Evolutionary conservation across 1,139 yeast genomes (phyloP), one percentile per base, ranked within the genome.

Genomic region (Candida tunisiensis): DNA sequence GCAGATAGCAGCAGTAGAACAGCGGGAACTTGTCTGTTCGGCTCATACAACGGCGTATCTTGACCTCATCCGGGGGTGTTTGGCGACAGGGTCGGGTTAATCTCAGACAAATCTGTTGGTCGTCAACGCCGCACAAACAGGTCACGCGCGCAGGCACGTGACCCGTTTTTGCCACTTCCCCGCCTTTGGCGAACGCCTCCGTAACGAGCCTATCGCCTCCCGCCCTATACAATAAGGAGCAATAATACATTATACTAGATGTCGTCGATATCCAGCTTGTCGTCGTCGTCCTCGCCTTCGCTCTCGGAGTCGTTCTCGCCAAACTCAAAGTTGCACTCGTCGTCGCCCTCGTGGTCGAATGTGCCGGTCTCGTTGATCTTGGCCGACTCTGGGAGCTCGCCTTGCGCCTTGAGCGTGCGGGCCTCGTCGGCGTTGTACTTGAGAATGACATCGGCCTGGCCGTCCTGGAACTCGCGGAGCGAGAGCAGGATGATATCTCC

Each of bases 351-450:
- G 51, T 75, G 91, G 49, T 93, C 95, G 50, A 83, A 85, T 38
- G 93, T 83, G 54, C 88, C 96, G 39, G 93, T 82, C 64, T 91
- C 98, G 59, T 88, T 85, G 56, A 91, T 91, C 64, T 83, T 80
- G 38, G 98, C 96, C 42, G 74, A 69, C 56, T 88, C 62, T 34
- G 96, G 98, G 47, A 91, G 69, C 59, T 91, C 99, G 42, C 99
- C 99, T 55, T 77, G 80, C 37, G 72, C 78, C 63, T 91, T 91
- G 59, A 91, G 68, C 26, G 93, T 74, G 64, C 98, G 80, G 34
- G 98, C 98, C 60, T 91, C 99, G 49, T 91, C 99, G 26, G 95
- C 77, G 53, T 79, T 83, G 60, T 77, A 91, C 60, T 88, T 88
- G 58, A 88, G 92, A 31, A 91, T 88, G 41, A 91, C 96, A 54